These are phyloP conservation scores for Pichia sp. DNA, from an alignment of 1,139 yeast species.

Conservation along the genomic window DNA sequence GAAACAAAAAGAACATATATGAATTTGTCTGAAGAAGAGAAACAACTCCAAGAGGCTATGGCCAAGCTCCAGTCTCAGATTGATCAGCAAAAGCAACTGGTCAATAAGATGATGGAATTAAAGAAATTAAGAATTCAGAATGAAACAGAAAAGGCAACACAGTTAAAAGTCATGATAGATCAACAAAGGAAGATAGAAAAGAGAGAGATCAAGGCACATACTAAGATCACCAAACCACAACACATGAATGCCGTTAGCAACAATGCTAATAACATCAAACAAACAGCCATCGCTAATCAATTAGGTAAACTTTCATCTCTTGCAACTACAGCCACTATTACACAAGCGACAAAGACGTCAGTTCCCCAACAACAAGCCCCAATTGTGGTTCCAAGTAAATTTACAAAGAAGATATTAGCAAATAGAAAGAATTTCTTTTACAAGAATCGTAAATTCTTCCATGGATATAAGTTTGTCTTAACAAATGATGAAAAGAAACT, in stretches of 20 bases:
- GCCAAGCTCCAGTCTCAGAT: constrained; percentile 21
- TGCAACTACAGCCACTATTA: constrained; percentile 1
- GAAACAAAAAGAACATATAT: too few relatives aligned
- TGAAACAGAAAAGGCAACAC: constrained; percentile 16
- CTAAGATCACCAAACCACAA: background rate
- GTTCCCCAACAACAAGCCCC: constrained; percentile 1
- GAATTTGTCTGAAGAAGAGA: constrained; percentile 20
- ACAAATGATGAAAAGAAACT: constrained; percentile 25
- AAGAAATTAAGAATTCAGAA: constrained; percentile 7
- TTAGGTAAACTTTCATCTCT: background rate
- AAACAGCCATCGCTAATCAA: background rate
- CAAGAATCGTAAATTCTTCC: constrained; percentile 40
- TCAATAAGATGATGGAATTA: constrained; percentile 5
- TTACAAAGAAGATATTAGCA: constrained; percentile 17
- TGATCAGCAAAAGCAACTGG: constrained; percentile 15
- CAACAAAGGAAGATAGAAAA: constrained; percentile 2
- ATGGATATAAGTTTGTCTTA: constrained; percentile 32
- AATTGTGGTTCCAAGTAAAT: constrained; percentile 19
- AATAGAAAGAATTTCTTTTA: constrained; percentile 35
- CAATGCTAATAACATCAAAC: background rate
- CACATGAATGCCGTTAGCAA: background rate
- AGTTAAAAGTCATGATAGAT: constrained; percentile 3
- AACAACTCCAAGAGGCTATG: constrained; percentile 17
- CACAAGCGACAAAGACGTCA: constrained; percentile 1
- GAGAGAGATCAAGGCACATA: constrained; percentile 8